Conservation (phyloP, 306 rosid genomes). For the Fagus sylvatica region DNA sequence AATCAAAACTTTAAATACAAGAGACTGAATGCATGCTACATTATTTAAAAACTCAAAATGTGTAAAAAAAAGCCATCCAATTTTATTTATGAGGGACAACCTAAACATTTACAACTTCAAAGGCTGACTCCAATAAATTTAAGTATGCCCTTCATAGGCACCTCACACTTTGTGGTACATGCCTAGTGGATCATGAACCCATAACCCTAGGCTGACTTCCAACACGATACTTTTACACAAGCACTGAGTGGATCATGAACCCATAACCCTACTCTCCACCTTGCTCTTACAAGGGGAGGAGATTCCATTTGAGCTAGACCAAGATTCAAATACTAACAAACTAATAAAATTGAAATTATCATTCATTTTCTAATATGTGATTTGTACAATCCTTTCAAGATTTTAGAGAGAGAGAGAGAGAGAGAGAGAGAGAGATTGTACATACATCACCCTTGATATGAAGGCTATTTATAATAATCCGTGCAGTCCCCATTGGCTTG, state of each 20-base stretch:
- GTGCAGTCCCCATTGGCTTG: slow-evolving; percentile 87
- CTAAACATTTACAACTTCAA: background rate
- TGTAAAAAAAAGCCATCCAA: background rate
- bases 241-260: no score
- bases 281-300: no score
- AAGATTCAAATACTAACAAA: background rate
- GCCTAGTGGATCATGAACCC: no score
- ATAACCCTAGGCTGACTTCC: no score
- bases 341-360: background rate
- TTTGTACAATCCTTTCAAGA: background rate
- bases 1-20: background rate
- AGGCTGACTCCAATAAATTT: background rate
- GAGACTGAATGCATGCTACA: background rate
- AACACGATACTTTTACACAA: no score
- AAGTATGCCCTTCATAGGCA: background rate
- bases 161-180: no score
- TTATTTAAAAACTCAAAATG: background rate
- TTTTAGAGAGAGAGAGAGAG: slow-evolving; percentile 11
- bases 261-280: no score
- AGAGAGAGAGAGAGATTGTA: slow-evolving; percentile 27
- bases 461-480: slow-evolving; percentile 89
- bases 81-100: background rate
- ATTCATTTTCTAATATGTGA: slow-evolving; percentile 2
- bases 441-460: slow-evolving; percentile 97
- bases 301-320: no score